phyloP scores from a whole-genome alignment of 1,284 basidiomycete genomes.

The Ceraceosorus guamensis region DNA sequence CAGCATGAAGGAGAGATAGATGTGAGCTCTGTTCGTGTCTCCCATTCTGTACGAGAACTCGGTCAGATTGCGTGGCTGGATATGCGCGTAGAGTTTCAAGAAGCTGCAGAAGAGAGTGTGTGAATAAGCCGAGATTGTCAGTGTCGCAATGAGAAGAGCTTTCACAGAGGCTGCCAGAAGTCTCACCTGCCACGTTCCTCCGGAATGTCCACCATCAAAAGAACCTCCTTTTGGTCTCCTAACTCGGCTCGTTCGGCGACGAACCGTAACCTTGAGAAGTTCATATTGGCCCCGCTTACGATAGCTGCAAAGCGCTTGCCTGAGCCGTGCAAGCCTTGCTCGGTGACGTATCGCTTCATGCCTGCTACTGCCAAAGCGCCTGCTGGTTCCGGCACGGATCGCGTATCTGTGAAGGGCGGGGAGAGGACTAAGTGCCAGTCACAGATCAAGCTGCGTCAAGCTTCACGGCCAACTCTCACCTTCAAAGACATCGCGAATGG shows the following conservation, averaged over 20 bases:
- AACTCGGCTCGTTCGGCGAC: constrained; percentile 96
- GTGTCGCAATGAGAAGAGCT: too few relatives aligned
- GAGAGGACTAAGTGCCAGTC: not conserved
- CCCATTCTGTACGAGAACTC: constrained; percentile 88
- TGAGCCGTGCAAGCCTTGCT: constrained; percentile 71
- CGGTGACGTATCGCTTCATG: constrained; percentile 76
- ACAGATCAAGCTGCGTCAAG: not conserved
- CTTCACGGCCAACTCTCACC: constrained; percentile 54
- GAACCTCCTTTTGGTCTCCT: constrained; percentile 86
- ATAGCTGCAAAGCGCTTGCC: constrained; percentile 84
- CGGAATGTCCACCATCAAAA: constrained; percentile 86
- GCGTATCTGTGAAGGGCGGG: constrained; percentile 21
- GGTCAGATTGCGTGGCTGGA: constrained; percentile 86
- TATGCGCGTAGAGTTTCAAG: constrained; percentile 72
- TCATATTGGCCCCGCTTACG: constrained; percentile 96
- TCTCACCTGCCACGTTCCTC: constrained; percentile 64
- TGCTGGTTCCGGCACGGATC: constrained; percentile 72
- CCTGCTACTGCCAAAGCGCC: constrained; percentile 92
- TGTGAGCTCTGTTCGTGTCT: constrained; percentile 58
- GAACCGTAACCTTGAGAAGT: constrained; percentile 90
- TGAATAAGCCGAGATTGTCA: too few relatives aligned
- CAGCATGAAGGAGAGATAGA: constrained; percentile 85
- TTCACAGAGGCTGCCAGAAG: too few relatives aligned
- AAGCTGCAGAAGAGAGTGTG: constrained; percentile 63
- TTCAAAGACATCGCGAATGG: constrained; percentile 98